Conservation (phyloP, 352 stramenopile genomes). For the Detonula confervacea region DNA sequence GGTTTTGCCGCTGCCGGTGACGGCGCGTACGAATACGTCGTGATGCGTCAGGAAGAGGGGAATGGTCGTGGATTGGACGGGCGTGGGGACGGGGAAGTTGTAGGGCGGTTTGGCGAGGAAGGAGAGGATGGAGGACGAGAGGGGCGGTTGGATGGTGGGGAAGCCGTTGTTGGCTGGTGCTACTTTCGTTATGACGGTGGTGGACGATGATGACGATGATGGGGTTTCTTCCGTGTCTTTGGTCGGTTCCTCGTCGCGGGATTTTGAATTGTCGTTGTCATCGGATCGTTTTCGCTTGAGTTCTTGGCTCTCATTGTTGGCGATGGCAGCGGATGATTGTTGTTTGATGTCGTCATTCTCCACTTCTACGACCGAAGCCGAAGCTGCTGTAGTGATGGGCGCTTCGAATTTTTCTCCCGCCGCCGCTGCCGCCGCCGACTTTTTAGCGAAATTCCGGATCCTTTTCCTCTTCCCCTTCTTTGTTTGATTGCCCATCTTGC, state of each 20-base stretch:
- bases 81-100: conserved; percentile 86
- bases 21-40: conserved; percentile 92
- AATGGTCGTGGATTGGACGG: conserved; percentile 92
- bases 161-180: conserved; percentile 50
- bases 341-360: background rate
- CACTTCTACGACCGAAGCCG: background rate
- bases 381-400: background rate
- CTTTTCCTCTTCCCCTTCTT: conserved; percentile 13
- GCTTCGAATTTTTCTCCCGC: background rate
- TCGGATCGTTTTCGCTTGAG: conserved; percentile 25
- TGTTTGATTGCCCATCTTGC: conserved; percentile 4
- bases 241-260: too few species aligned
- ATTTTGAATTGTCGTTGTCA: conserved; percentile 20
- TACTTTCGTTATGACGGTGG: too few species aligned
- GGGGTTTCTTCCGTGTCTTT: background rate
- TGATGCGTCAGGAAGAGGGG: conserved; percentile 95
- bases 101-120: conserved; percentile 54
- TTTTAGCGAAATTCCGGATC: too few species aligned
- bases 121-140: conserved; percentile 48
- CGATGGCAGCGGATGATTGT: background rate
- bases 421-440: background rate
- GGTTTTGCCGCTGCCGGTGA: conserved; percentile 98
- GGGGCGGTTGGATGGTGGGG: conserved; percentile 42
- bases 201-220: too few species aligned
- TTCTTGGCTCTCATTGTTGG: background rate